Evolutionary conservation across 257 asterid genomes (phyloP).

Genomic region (Gardenia jasminoides): DNA sequence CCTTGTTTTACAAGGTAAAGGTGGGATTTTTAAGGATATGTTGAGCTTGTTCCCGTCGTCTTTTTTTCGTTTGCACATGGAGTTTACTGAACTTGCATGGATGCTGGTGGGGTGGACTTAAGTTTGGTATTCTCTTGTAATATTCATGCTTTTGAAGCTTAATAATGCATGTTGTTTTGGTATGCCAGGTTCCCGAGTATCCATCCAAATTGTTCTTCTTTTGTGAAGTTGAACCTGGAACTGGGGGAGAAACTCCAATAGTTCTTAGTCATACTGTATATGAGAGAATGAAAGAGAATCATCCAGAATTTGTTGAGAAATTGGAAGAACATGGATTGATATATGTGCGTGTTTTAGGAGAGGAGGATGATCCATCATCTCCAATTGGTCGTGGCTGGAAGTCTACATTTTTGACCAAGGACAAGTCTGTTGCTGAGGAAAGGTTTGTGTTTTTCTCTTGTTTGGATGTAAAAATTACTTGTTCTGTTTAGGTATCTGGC

Average conservation of each 20-base stretch:
- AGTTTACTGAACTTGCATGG: background rate
- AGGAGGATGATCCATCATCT: slow-evolving; percentile 82
- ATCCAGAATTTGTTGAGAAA: slow-evolving; percentile 70
- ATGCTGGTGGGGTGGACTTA: background rate
- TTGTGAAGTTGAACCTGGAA: slow-evolving; percentile 76
- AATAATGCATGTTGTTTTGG: background rate
- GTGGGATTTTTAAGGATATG: background rate
- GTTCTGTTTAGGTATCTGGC: background rate
- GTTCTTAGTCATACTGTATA: slow-evolving; percentile 76
- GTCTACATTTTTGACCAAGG: slow-evolving; percentile 69
- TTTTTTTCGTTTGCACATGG: background rate
- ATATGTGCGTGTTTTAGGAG: slow-evolving; percentile 67
- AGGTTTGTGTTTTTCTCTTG: slow-evolving; percentile 38
- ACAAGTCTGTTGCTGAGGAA: slow-evolving; percentile 78
- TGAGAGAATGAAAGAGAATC: slow-evolving; percentile 62
- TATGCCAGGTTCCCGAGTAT: slow-evolving; percentile 65
- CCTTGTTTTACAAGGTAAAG: background rate
- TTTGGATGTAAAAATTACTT: background rate
- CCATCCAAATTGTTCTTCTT: slow-evolving; percentile 86
- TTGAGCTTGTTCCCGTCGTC: background rate
- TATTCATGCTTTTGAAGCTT: background rate
- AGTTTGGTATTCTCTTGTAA: background rate
- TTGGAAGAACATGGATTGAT: slow-evolving; percentile 66
- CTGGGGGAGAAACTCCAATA: slow-evolving; percentile 85
- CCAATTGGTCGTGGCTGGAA: slow-evolving; percentile 95